These are phyloP conservation scores for Globisporangium carolinianum DNA, from an alignment of 352 stramenopile species.

Conservation along the genomic window DNA sequence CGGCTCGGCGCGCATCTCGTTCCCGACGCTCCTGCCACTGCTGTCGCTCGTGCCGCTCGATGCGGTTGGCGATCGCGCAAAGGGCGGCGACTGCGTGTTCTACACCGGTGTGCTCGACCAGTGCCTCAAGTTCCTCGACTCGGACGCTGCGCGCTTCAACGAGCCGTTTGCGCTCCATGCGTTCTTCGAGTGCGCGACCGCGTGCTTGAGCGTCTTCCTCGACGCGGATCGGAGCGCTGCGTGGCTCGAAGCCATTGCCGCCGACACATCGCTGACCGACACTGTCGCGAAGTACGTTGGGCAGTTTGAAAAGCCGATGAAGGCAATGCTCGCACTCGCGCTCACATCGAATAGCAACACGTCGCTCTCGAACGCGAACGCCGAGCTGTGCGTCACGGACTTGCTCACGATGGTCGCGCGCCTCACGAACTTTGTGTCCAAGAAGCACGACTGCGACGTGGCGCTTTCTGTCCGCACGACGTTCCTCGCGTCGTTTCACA, in stretches of 20 bases:
- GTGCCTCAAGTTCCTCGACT: conserved; percentile 64
- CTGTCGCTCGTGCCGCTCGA: conserved; percentile 67
- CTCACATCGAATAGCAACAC: conserved; percentile 20
- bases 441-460: conserved; percentile 10
- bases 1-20: conserved; percentile 58
- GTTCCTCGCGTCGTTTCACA: conserved; percentile 26
- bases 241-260: conserved; percentile 16
- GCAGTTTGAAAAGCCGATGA: conserved; percentile 61
- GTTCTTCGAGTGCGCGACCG: conserved; percentile 70
- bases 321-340: conserved; percentile 27
- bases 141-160: conserved; percentile 38
- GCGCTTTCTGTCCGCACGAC: conserved; percentile 21
- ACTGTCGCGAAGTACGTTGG: conserved; percentile 32
- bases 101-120: conserved; percentile 65
- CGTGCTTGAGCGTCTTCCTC: conserved; percentile 63
- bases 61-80: conserved; percentile 31
- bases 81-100: conserved; percentile 30
- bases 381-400: conserved; percentile 30
- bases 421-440: conserved; percentile 22
- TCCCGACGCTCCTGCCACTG: conserved; percentile 61
- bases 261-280: conserved; percentile 1
- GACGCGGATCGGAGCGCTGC: conserved; percentile 22
- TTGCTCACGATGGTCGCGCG: conserved; percentile 39
- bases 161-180: conserved; percentile 49
- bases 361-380: conserved; percentile 25